phyloP scores from a whole-genome alignment of 805 yeast species.

The Kodamaea hsintzibuensis region DNA sequence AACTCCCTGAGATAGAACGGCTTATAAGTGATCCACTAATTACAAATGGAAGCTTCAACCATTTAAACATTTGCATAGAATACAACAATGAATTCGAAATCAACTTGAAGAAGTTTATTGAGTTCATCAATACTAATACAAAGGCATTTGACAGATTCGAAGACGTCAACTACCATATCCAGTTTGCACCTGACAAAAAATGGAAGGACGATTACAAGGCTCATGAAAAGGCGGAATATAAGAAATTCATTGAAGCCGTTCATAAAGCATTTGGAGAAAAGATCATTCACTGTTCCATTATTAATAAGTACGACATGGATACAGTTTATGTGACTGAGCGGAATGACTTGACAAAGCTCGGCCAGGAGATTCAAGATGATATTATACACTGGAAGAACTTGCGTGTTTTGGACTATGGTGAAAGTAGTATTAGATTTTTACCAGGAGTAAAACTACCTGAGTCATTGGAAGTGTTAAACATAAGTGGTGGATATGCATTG shows the following conservation, averaged over 20 bases:
- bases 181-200: slow-evolving; percentile 30
- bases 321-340: slow-evolving; percentile 36
- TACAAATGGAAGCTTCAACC: slow-evolving; percentile 18
- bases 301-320: slow-evolving; percentile 35
- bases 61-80: slow-evolving; percentile 32
- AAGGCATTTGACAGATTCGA: slow-evolving; percentile 12
- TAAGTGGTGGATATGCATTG: slow-evolving; percentile 41
- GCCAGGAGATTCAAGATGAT: slow-evolving; percentile 40
- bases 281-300: slow-evolving; percentile 40
- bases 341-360: slow-evolving; percentile 31
- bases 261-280: slow-evolving; percentile 24
- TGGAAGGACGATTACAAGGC: slow-evolving; percentile 32
- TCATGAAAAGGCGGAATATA: slow-evolving; percentile 26
- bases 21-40: slow-evolving; percentile 13
- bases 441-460: slow-evolving; percentile 44
- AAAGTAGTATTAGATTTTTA: slow-evolving; percentile 36
- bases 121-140: slow-evolving; percentile 21
- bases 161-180: slow-evolving; percentile 36
- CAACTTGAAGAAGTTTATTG: slow-evolving; percentile 21
- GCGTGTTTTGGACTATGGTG: slow-evolving; percentile 36
- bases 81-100: slow-evolving; percentile 30
- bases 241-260: slow-evolving; percentile 23
- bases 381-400: slow-evolving; percentile 36
- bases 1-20: slow-evolving; percentile 18
- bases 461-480: slow-evolving; percentile 35